These are phyloP conservation scores for Penicilliopsis zonata DNA, from an alignment of 495 filamentous ascomycete species.

Conservation along the genomic window DNA sequence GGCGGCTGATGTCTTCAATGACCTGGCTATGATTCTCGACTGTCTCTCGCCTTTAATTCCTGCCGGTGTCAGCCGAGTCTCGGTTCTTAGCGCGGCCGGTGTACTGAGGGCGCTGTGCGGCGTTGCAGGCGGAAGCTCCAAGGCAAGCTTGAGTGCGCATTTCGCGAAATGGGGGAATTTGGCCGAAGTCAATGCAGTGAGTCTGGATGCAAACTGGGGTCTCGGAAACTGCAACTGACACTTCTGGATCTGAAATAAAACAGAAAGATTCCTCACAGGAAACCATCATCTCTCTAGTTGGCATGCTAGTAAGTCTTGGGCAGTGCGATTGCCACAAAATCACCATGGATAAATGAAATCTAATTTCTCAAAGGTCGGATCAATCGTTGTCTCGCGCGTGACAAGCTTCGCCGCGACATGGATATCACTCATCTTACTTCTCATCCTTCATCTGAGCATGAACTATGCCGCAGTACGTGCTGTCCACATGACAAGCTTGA, in stretches of 20 bases:
- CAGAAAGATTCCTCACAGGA: constrained; percentile 93
- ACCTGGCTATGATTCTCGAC: constrained; percentile 79
- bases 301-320: constrained; percentile 60
- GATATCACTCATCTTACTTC: constrained; percentile 57
- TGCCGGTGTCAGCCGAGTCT: constrained; percentile 46
- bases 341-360: too few species aligned
- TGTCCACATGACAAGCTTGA: constrained; percentile 76
- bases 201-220: constrained; percentile 10
- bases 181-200: constrained; percentile 80
- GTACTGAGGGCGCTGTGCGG: constrained; percentile 76
- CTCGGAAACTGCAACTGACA: not conserved
- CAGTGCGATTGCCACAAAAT: not conserved
- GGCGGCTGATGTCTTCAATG: constrained; percentile 85
- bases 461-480: constrained; percentile 80
- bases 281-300: constrained; percentile 80
- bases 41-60: constrained; percentile 75
- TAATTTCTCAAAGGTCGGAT: constrained; percentile 46
- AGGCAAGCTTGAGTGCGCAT: constrained; percentile 84
- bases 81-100: constrained; percentile 62
- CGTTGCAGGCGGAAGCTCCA: constrained; percentile 78
- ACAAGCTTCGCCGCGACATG: constrained; percentile 62
- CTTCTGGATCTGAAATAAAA: constrained; percentile 5
- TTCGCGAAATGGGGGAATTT: constrained; percentile 85
- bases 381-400: constrained; percentile 64
- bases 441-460: constrained; percentile 61